These are phyloP conservation scores for Raddia guianensis DNA, from an alignment of 176 grass and related monocot genomes.

Conservation along the genomic window DNA sequence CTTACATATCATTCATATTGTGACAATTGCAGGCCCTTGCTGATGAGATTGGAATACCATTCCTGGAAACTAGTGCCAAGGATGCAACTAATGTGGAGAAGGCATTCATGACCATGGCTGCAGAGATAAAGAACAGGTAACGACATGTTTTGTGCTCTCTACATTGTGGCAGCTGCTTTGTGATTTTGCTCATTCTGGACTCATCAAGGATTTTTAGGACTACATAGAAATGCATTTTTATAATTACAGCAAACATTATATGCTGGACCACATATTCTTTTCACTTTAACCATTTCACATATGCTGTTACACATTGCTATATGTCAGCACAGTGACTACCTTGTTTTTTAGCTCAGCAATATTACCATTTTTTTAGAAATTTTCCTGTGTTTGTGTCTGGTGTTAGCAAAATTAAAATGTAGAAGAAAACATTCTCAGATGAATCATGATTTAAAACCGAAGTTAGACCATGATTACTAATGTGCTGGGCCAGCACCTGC, in stretches of 20 bases:
- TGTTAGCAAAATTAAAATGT: not conserved
- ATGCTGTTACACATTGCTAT: not conserved
- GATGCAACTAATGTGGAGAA: slow-evolving; percentile 79
- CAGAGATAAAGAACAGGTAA: slow-evolving; percentile 69
- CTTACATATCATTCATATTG: slow-evolving; percentile 24
- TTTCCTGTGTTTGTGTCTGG: not conserved
- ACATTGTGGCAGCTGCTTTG: not conserved
- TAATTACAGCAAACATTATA: not conserved
- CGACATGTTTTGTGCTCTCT: not conserved
- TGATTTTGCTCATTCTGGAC: not conserved
- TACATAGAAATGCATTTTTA: not conserved
- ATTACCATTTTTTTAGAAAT: not conserved
- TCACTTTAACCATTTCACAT: not conserved
- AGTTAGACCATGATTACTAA: not conserved
- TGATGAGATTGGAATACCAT: slow-evolving; percentile 77
- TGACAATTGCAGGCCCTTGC: slow-evolving; percentile 52
- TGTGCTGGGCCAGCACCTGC: not conserved
- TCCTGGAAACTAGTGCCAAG: slow-evolving; percentile 79
- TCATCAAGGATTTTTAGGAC: slow-evolving; percentile 10
- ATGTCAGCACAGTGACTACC: not conserved
- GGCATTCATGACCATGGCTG: slow-evolving; percentile 76
- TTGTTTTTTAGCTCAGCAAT: not conserved
- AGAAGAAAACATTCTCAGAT: not conserved
- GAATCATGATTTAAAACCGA: not conserved
- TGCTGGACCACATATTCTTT: not conserved